Percentiles rank a stretch among this genome's conserved stretches.
phyloP scores from a whole-genome alignment of 2,329 filamentous ascomycete species.

The Cordyceps sp. region DNA sequence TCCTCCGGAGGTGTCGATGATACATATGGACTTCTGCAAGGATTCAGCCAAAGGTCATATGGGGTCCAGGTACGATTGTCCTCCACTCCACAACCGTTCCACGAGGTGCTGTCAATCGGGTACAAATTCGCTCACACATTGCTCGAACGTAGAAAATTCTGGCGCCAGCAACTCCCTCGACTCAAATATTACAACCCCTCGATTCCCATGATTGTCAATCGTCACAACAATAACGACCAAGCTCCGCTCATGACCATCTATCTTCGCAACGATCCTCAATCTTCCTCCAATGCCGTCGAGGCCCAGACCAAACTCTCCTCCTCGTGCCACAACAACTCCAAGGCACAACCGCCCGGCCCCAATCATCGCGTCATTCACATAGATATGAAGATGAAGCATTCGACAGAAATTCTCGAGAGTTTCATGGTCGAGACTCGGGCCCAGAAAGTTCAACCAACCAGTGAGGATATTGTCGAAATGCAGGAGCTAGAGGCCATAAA shows the following conservation, averaged over 20 bases:
- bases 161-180: constrained; percentile 63
- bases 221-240: constrained; percentile 37
- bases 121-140: no score
- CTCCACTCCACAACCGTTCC: not conserved
- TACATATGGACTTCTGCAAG: not conserved
- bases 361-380: constrained; percentile 35
- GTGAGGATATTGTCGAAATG: no score
- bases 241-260: constrained; percentile 50
- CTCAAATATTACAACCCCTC: constrained; percentile 91
- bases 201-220: constrained; percentile 67
- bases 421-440: constrained; percentile 49
- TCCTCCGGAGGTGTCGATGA: not conserved
- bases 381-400: constrained; percentile 46
- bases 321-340: constrained; percentile 28
- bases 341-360: constrained; percentile 28
- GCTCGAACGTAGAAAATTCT: constrained; percentile 57
- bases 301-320: constrained; percentile 23
- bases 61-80: not conserved
- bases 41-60: not conserved
- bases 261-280: constrained; percentile 23
- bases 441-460: constrained; percentile 34
- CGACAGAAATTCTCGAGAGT: constrained; percentile 43
- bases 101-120: no score
- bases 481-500: no score
- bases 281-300: constrained; percentile 7